Evolutionary conservation across 208 protist genomes (phyloP), one percentile per base, ranked within the genome.

Genomic region (Acanthamoeba culbertsoni): DNA sequence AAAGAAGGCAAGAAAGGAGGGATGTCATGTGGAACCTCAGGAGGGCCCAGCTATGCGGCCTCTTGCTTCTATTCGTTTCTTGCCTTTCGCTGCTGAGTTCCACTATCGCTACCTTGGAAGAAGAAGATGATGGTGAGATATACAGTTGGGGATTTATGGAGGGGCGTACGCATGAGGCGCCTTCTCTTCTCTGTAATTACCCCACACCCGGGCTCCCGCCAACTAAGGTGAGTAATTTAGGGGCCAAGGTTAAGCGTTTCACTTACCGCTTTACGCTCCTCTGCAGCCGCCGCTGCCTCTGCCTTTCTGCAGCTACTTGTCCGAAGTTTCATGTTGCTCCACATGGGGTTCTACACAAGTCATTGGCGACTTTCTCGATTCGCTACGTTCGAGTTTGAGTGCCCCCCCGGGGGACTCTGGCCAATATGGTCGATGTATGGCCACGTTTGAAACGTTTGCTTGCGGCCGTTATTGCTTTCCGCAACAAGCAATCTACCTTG

Each of bases 391-490:
- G 33, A 35, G 35, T 31, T 51, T 65, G n/a, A 45, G 26, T 43
- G 33, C 23, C 45, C 31, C 28, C 7, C 23, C 26, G 28, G 28
- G 48, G 23, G 31, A 37, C n/a, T 46, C 37, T 16, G 37, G 28
- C 16, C 37, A 7, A 4, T 59, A 40, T 62, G 45, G 28, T 7
- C 14, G 26, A 12, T 91, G 84, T 31, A 26, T 71, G 12, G 12
- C 1, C 10, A n/a, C 53, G 33, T 93, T 84, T n/a, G 89, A 93
- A 28, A 63, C 46, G 20, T 63, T 93, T 7, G 89, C 89, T 28
- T 93, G 89, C 28, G 89, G 89, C 26, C 89, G 68, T 14, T 93
- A 65, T 35, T 93, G 89, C 46, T 26, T 45, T 31, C 89, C 89
- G 23, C 65, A 84, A n/a, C 59, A 84, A 35, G 68, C 48, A 35